Conservation (phyloP, 2,329 filamentous ascomycete genomes). For the Aspergillus sp. region DNA sequence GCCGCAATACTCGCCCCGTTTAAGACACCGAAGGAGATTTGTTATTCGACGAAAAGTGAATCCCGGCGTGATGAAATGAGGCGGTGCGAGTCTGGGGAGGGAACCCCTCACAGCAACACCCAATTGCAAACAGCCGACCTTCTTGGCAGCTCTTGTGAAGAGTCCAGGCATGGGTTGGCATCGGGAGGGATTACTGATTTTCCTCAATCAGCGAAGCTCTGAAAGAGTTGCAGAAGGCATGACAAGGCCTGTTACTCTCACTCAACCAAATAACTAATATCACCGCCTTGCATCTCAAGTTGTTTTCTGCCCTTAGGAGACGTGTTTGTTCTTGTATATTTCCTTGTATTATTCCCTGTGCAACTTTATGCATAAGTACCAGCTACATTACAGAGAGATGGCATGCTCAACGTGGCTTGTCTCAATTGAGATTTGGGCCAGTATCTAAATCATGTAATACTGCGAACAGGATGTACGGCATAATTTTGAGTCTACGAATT, state of each 20-base stretch:
- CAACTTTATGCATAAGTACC: background rate
- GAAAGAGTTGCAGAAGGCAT: background rate
- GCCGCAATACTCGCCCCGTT: background rate
- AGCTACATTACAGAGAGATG: background rate
- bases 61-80: slow-evolving; percentile 1
- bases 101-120: slow-evolving; percentile 10
- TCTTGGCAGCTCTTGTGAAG: slow-evolving; percentile 11
- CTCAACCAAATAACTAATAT: background rate
- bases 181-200: background rate
- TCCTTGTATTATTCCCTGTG: background rate
- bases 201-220: background rate
- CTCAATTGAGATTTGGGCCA: background rate
- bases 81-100: slow-evolving; percentile 11
- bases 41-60: background rate
- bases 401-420: background rate
- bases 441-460: background rate
- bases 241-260: background rate
- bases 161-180: background rate
- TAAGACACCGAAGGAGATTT: background rate
- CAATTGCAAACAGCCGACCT: slow-evolving; percentile 2
- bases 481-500: background rate
- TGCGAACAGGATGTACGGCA: background rate
- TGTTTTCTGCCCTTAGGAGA: background rate
- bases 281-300: background rate
- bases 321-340: background rate